A percentile compares a stretch with the other conserved stretches of the same genome.
phyloP scores from a whole-genome alignment of 2,329 filamentous ascomycete species.

The Aureobasidium sp. region DNA sequence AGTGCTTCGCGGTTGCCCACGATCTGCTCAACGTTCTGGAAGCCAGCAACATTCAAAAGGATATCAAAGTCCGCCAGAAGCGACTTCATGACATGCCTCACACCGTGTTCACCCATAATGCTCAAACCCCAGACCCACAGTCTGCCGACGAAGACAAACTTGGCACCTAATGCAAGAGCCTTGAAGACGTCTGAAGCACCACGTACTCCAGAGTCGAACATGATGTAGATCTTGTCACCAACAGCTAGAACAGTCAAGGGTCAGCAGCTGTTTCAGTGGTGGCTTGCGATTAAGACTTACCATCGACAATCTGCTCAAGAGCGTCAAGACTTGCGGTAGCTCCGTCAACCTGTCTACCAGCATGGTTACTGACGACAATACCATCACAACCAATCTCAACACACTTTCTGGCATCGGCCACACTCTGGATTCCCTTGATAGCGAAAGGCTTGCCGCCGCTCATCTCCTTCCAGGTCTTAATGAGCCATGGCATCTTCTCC shows the following conservation, averaged over 20 bases:
- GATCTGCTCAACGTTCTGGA: slow-evolving; percentile 48
- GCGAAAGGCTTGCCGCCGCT: slow-evolving; percentile 51
- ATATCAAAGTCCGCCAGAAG: slow-evolving; percentile 58
- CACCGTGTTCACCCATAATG: slow-evolving; percentile 55
- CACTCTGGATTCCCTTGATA: slow-evolving; percentile 65
- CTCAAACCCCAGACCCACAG: slow-evolving; percentile 55
- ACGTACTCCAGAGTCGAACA: slow-evolving; percentile 55
- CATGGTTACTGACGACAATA: slow-evolving; percentile 65
- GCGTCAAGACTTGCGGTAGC: slow-evolving; percentile 54
- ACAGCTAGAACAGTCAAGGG: slow-evolving; percentile 31
- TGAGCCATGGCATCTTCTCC: slow-evolving; percentile 61
- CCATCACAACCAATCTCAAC: slow-evolving; percentile 57
- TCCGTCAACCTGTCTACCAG: slow-evolving; percentile 58
- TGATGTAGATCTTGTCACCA: slow-evolving; percentile 46
- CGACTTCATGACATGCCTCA: slow-evolving; percentile 56
- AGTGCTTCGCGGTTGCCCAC: slow-evolving; percentile 6
- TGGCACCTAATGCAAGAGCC: slow-evolving; percentile 54
- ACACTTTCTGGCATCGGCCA: slow-evolving; percentile 55
- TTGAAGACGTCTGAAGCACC: slow-evolving; percentile 54
- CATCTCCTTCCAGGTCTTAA: slow-evolving; percentile 49
- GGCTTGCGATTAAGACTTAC: slow-evolving; percentile 26
- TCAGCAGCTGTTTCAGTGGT: neutral
- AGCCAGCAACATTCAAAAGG: slow-evolving; percentile 53
- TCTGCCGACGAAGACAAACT: slow-evolving; percentile 56
- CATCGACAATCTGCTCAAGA: slow-evolving; percentile 51